Conservation (phyloP, 208 protist genomes). For the Leishmania tarentolae region DNA sequence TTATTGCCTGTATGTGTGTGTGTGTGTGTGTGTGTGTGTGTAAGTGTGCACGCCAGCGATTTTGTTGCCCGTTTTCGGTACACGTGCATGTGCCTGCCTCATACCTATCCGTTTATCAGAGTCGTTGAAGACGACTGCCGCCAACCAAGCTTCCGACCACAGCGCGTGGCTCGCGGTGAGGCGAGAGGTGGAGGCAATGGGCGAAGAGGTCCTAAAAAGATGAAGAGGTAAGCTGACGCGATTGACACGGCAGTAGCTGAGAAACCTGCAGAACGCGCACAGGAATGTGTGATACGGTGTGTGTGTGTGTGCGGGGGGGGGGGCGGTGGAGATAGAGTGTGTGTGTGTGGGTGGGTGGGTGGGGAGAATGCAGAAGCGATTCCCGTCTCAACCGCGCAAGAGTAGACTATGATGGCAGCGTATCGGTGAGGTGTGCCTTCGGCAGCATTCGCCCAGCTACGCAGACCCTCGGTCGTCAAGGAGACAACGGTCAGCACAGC, state of each 20-base stretch:
- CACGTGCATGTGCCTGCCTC: not conserved
- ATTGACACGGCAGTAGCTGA: not conserved
- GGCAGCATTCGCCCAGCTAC: too few relatives aligned
- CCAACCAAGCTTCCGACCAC: not conserved
- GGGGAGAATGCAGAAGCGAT: not conserved
- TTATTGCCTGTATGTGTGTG: not conserved
- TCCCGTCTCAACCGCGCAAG: not conserved
- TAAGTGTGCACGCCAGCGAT: not conserved
- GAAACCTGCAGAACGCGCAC: not conserved
- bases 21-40: not conserved
- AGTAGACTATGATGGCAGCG: not conserved
- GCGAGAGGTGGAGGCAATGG: not conserved
- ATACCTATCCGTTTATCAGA: not conserved
- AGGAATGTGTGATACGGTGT: not conserved
- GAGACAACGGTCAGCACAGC: not conserved
- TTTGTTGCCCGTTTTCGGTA: not conserved
- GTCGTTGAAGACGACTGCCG: not conserved
- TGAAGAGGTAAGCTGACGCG: not conserved
- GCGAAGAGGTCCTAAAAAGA: too few relatives aligned
- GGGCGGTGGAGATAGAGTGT: not conserved
- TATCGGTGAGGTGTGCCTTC: not conserved
- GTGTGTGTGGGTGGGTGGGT: not conserved
- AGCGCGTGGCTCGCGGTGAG: not conserved
- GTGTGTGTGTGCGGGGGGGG: too few relatives aligned
- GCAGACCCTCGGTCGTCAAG: not conserved